Base-by-base conservation (phyloP, 345 rosid genomes). In the Excoecaria cochinchinensis region DNA sequence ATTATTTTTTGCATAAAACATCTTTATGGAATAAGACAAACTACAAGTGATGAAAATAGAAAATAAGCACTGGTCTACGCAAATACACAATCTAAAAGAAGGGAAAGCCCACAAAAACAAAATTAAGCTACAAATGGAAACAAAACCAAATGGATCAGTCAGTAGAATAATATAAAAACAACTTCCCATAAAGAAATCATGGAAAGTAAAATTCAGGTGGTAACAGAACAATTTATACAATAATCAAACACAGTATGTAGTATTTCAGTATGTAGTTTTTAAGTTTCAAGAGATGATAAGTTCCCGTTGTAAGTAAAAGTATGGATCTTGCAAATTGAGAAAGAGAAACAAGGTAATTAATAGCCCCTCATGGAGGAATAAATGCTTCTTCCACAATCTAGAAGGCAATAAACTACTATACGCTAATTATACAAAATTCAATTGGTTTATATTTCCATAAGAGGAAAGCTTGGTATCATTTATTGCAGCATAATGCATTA, bases 111-210 rank as follows among this genome's bases (percentile, higher is more conserved):
- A 48, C 24, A 15, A 9, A 11, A 60, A 65, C 38, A 57, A 62
- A 66, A 40, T 50, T 69, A 51, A 83, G 64, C 60, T 16, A 69
- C 9, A 75, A 56, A 70, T 15, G 67, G 61, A 76, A 62, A 74
- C 4, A 69, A 22, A 73, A 40, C 48, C 47, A 63, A 31, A 62
- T 55, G 36, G 24, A 36, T 46, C 39, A 74, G 60, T 11, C 52
- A 22, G 8, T 50, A 22, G 15, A 67, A 60, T 36, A 31, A 40
- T 5, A 52, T 38, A 16, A 19, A 64, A 17, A 52, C 53, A 15
- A 24, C 46, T 9, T 16, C 46, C 31, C 19, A 8, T 64, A 53
- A 64, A 53, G 70, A 40, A 64, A 57, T 46, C 42, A 11, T 24
- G n/a, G 19, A 39, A 44, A 67, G 59, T 36, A 66, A 67, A 40